These are phyloP conservation scores for Komagataella phaffii DNA, from an alignment of 805 yeast species.

Conservation along the genomic window DNA sequence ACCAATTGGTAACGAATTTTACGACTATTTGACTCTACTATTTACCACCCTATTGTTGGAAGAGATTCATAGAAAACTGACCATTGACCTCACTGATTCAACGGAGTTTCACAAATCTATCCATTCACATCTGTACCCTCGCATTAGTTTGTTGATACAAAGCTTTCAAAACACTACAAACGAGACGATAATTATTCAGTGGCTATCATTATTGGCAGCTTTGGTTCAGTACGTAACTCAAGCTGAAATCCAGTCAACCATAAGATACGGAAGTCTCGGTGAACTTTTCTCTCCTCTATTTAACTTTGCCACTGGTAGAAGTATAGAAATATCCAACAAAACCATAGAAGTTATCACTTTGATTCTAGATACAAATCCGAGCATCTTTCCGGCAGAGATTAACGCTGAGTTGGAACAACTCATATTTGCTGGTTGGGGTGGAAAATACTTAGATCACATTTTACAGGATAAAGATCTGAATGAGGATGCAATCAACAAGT, in stretches of 20 bases:
- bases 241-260: constrained; percentile 19
- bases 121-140: background rate
- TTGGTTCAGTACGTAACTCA: constrained; percentile 24
- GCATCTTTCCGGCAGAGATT: constrained; percentile 20
- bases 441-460: constrained; percentile 18
- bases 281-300: constrained; percentile 8
- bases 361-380: constrained; percentile 29
- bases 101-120: background rate
- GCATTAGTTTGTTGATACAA: background rate
- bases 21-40: background rate
- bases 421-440: constrained; percentile 34
- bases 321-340: constrained; percentile 8
- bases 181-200: background rate
- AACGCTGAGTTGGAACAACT: constrained; percentile 17
- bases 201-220: constrained; percentile 8
- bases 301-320: constrained; percentile 4
- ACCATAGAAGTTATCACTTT: constrained; percentile 26
- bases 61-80: background rate
- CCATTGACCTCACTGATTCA: background rate
- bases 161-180: background rate
- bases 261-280: constrained; percentile 12
- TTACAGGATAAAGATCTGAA: constrained; percentile 17
- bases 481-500: constrained; percentile 23
- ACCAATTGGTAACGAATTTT: background rate
- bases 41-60: background rate